A percentile compares a stretch with the other conserved stretches of the same genome.
phyloP scores from a whole-genome alignment of 805 yeast species.

The Wickerhamiella sergipiensis region DNA sequence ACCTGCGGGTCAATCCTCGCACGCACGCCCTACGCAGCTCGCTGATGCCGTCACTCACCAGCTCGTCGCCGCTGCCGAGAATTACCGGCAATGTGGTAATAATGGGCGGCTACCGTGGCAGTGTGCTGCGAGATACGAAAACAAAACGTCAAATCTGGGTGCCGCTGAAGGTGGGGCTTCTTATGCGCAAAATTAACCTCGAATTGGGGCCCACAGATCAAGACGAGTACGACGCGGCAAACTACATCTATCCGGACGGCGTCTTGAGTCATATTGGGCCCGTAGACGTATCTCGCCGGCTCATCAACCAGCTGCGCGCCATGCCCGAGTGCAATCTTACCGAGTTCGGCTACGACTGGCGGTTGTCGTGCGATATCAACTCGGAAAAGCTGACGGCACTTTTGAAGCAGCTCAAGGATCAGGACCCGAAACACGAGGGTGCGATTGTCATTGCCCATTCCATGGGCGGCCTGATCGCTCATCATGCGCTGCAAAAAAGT shows the following conservation, averaged over 20 bases:
- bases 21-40: conserved; percentile 57
- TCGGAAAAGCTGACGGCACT: conserved; percentile 39
- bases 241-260: conserved; percentile 54
- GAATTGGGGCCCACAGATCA: conserved; percentile 57
- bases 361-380: conserved; percentile 50
- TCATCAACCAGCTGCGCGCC: conserved; percentile 37
- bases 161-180: conserved; percentile 72
- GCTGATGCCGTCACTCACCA: conserved; percentile 36
- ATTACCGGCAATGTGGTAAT: conserved; percentile 58
- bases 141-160: conserved; percentile 70
- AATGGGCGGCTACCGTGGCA: conserved; percentile 83
- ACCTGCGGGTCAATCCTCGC: conserved; percentile 49
- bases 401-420: conserved; percentile 28
- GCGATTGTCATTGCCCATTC: conserved; percentile 73
- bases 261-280: conserved; percentile 77
- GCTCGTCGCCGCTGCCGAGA: conserved; percentile 22
- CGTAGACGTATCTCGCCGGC: conserved; percentile 55
- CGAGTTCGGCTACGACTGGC: conserved; percentile 91
- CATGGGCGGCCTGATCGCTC: conserved; percentile 87
- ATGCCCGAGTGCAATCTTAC: conserved; percentile 44
- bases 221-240: conserved; percentile 47
- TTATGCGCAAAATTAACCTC: conserved; percentile 54
- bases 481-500: conserved; percentile 47
- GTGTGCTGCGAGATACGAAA: conserved; percentile 49
- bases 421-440: conserved; percentile 32